Evolutionary conservation across 1,284 basidiomycete genomes (phyloP), one percentile per base, ranked within the genome.

Genomic region (Inonotus hispidus): DNA sequence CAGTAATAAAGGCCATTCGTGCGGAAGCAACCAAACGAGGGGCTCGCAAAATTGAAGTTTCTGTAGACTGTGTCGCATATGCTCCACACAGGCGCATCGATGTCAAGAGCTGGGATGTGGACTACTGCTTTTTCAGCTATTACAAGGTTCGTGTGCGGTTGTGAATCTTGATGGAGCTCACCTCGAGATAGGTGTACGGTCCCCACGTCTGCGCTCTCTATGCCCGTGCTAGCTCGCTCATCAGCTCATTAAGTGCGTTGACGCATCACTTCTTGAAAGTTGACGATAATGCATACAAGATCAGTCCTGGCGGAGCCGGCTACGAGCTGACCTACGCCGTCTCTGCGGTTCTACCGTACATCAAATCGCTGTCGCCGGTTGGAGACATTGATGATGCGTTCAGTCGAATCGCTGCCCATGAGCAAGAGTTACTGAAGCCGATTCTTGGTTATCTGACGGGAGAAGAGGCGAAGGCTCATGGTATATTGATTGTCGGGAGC

Each of bases 31-130:
- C 72, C 39, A 75, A 78, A 29, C 73, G 80, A 39, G 84, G 86
- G n/a, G 78, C 79, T n/a, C 69, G 70, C 55, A 85, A 87, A 70
- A 70, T 90, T 49, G 81, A 89, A 71, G 74, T 89, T 46, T 80
- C 78, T 0, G 78, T 92, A 1, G 90, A 92, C 67, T 90, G 88
- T 64, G 90, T 92, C 0, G 88, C 89, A 2, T 92, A 88, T 66
- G 87, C 88, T 3, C 89, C 90, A 0, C 89, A 92, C 68, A 76
- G 88, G 8, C 72, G 74, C 54, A 81, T 92, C 21, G 82, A 88
- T 66, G 88, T 90, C 3, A 79, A 78, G 63, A 82, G 78, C 50
- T 91, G 88, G 90, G 87, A 89, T 59, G 79, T 89, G 38, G 88
- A 92, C 66, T 89, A 84, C 68, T 82, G 79, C 52, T 82, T 85